A percentile compares a stretch with the other conserved stretches of the same genome.
phyloP scores from a whole-genome alignment of 1,284 basidiomycete genomes.

The Malassezia vespertilionis region DNA sequence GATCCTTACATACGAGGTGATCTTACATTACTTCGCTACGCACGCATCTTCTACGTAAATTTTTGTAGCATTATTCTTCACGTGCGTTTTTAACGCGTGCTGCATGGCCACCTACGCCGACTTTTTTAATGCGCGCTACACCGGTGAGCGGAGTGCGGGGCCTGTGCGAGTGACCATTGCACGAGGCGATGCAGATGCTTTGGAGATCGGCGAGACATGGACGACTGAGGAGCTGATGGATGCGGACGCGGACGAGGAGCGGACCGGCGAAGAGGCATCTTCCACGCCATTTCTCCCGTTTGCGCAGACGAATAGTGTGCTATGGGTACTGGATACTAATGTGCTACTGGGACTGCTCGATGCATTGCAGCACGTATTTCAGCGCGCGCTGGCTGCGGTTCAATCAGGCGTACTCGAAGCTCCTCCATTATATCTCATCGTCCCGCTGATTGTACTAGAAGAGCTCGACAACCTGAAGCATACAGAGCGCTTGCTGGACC shows the following conservation, averaged over 20 bases:
- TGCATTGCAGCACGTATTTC: neutral
- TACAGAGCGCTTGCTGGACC: neutral
- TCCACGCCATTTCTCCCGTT: neutral
- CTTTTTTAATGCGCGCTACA: slow-evolving; percentile 15
- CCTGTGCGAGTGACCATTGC: slow-evolving; percentile 14
- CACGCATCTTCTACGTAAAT: neutral
- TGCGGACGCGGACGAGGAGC: slow-evolving; percentile 1
- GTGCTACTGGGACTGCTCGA: slow-evolving; percentile 1
- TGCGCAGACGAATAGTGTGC: neutral
- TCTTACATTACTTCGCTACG: slow-evolving; percentile 33
- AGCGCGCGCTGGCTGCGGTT: neutral
- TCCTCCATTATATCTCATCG: slow-evolving; percentile 4
- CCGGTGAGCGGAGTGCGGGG: slow-evolving; percentile 5
- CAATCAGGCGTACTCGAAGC: neutral
- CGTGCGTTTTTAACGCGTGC: neutral
- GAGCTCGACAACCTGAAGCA: slow-evolving; percentile 14
- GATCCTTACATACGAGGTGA: slow-evolving; percentile 43
- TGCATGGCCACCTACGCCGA: slow-evolving; percentile 18
- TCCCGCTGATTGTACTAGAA: slow-evolving; percentile 12
- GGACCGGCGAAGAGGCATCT: neutral
- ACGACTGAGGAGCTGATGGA: slow-evolving; percentile 15
- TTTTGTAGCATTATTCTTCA: neutral
- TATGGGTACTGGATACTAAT: slow-evolving; percentile 16
- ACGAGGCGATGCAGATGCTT: neutral
- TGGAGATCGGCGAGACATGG: neutral